These are phyloP conservation scores for Diplodia scrobiculata DNA, from an alignment of 2,329 filamentous ascomycete genomes.

Conservation along the genomic window DNA sequence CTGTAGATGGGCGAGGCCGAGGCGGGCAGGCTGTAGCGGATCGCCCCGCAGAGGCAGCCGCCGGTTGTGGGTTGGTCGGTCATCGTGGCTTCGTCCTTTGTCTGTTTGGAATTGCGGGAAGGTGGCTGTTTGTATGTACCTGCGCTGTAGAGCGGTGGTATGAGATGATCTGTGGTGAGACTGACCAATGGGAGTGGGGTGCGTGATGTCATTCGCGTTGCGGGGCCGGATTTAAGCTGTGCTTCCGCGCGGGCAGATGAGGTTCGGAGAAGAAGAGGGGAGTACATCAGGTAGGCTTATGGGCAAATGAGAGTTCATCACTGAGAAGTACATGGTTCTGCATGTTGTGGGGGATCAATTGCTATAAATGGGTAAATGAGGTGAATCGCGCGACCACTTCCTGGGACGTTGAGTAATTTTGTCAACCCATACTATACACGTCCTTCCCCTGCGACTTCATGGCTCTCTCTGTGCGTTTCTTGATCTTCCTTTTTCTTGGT, in stretches of 20 bases:
- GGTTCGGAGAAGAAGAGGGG: neutral
- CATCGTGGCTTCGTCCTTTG: neutral
- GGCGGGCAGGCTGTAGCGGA: neutral
- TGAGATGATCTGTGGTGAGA: neutral
- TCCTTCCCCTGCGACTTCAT: no score
- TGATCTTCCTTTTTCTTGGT: no score
- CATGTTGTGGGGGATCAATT: no score
- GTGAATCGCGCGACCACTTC: no score
- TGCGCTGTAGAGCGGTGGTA: neutral
- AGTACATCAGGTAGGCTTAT: neutral
- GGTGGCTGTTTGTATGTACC: neutral
- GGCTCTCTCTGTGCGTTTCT: no score
- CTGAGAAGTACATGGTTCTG: no score
- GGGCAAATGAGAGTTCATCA: no score
- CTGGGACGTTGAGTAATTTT: no score
- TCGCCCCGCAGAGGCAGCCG: constrained; percentile 14
- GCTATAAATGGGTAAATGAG: no score
- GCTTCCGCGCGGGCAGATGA: neutral
- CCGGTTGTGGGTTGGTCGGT: neutral
- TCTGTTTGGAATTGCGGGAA: neutral
- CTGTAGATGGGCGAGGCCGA: constrained; percentile 18
- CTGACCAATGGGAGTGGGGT: neutral
- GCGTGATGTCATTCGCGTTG: neutral
- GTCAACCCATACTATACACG: no score
- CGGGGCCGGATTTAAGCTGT: neutral